Conservation (phyloP, 805 yeast species). For the Lipomyces spencermartinsiae region DNA sequence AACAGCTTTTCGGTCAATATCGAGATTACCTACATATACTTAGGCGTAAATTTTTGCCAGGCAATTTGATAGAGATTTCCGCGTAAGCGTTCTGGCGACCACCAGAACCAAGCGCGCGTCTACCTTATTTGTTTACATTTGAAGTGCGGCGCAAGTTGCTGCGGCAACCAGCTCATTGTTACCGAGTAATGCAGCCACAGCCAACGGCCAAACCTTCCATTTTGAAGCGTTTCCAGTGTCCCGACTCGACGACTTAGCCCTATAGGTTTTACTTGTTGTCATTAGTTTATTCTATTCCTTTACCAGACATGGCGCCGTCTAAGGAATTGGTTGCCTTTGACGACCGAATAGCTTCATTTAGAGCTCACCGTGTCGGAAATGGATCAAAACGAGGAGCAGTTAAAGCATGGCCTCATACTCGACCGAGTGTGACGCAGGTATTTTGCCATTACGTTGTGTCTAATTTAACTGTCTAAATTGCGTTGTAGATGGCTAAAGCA, state of each 20-base stretch:
- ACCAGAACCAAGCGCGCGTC: too few relatives aligned
- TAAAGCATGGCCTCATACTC: constrained; percentile 36
- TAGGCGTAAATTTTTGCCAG: not conserved
- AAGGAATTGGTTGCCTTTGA: constrained; percentile 33
- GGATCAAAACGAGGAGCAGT: constrained; percentile 20
- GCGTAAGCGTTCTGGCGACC: too few relatives aligned
- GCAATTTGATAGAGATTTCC: not conserved
- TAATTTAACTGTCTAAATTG: not conserved
- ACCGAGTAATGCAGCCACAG: not conserved
- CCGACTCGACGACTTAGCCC: not conserved
- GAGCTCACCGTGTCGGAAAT: constrained; percentile 21
- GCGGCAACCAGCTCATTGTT: not conserved
- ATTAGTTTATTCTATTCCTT: not conserved
- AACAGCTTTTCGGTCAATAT: not conserved
- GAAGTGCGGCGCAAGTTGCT: not conserved
- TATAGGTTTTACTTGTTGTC: not conserved
- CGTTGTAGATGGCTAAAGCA: constrained; percentile 53
- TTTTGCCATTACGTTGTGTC: not conserved
- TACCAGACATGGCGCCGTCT: constrained; percentile 14
- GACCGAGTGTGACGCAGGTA: constrained; percentile 36
- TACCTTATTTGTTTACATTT: too few relatives aligned
- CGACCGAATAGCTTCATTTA: constrained; percentile 35
- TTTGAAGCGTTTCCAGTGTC: not conserved
- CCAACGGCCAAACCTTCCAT: not conserved
- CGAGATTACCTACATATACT: not conserved